Conservation (phyloP, 2,329 filamentous ascomycete genomes). For the Acephala macrosclerotiorum region DNA sequence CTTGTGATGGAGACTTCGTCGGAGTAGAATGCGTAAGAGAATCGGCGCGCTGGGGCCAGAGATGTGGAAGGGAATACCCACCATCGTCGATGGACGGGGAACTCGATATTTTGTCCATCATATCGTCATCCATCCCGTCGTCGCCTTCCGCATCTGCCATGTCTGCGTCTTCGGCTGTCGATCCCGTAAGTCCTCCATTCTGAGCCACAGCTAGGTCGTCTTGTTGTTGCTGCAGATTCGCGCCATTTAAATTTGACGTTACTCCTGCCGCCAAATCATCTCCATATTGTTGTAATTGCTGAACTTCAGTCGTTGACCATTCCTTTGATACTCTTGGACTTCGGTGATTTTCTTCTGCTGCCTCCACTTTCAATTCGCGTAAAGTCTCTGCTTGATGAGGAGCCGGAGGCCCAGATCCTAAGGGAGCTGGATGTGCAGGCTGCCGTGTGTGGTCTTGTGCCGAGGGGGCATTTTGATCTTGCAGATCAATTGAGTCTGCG, state of each 20-base stretch:
- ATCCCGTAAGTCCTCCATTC: conserved; percentile 61
- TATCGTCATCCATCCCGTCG: conserved; percentile 81
- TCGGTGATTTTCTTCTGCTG: conserved; percentile 73
- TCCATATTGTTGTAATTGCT: conserved; percentile 46
- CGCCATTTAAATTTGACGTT: conserved; percentile 48
- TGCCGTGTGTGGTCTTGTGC: conserved; percentile 80
- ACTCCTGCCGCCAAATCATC: conserved; percentile 53
- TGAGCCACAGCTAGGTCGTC: conserved; percentile 67
- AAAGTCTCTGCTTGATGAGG: conserved; percentile 88
- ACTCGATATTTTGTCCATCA: conserved; percentile 99
- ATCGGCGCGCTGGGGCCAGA: conserved; percentile 41
- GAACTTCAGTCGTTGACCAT: conserved; percentile 48
- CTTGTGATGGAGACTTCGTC: conserved; percentile 40
- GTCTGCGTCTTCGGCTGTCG: conserved; percentile 65
- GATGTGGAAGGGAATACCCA: conserved; percentile 65
- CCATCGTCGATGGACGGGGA: conserved; percentile 99
- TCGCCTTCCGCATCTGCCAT: conserved; percentile 73
- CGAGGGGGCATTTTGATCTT: conserved; percentile 82
- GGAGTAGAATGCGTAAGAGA: conserved; percentile 35
- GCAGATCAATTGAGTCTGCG: conserved; percentile 92
- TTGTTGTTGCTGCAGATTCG: conserved; percentile 56
- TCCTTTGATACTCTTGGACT: conserved; percentile 67
- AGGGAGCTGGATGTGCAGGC: conserved; percentile 56
- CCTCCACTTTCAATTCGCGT: conserved; percentile 80
- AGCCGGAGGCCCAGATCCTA: conserved; percentile 57